Conservation (phyloP, 2,329 filamentous ascomycete genomes). For the Scedosporium apiospermum region DNA sequence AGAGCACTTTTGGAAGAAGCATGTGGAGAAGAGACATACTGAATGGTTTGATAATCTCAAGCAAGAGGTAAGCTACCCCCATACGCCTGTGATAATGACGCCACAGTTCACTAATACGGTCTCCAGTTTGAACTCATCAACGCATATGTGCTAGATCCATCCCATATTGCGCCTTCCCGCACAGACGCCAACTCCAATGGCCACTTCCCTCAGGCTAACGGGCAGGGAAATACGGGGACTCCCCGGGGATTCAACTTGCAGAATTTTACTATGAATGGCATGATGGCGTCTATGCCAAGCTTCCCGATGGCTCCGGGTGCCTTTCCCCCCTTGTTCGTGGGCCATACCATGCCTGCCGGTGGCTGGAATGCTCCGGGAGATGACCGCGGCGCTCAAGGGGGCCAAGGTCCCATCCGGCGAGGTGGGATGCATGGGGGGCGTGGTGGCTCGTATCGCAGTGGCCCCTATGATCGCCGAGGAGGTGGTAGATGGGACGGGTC, state of each 20-base stretch:
- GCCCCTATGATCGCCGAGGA: conserved; percentile 64
- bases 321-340: conserved; percentile 46
- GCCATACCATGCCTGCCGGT: conserved; percentile 25
- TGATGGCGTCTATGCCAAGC: conserved; percentile 45
- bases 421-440: conserved; percentile 44
- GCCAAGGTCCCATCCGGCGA: conserved; percentile 58
- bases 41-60: conserved; percentile 78
- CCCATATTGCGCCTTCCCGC: conserved; percentile 86
- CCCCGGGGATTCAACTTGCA: conserved; percentile 85
- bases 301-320: conserved; percentile 42
- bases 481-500: conserved; percentile 40
- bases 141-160: conserved; percentile 85
- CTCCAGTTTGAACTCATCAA: conserved; percentile 79
- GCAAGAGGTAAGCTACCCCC: conserved; percentile 59
- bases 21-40: conserved; percentile 87
- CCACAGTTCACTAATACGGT: conserved; percentile 9
- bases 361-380: conserved; percentile 43
- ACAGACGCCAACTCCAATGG: conserved; percentile 94
- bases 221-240: conserved; percentile 70
- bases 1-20: conserved; percentile 94
- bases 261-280: conserved; percentile 53
- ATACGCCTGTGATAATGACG: background rate
- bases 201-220: conserved; percentile 76
- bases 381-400: conserved; percentile 37
- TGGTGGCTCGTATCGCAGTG: conserved; percentile 48